Evolutionary conservation across 805 yeast species (phyloP), one percentile per base, ranked within the genome.

Genomic region (Metschnikowia picachoensis): DNA sequence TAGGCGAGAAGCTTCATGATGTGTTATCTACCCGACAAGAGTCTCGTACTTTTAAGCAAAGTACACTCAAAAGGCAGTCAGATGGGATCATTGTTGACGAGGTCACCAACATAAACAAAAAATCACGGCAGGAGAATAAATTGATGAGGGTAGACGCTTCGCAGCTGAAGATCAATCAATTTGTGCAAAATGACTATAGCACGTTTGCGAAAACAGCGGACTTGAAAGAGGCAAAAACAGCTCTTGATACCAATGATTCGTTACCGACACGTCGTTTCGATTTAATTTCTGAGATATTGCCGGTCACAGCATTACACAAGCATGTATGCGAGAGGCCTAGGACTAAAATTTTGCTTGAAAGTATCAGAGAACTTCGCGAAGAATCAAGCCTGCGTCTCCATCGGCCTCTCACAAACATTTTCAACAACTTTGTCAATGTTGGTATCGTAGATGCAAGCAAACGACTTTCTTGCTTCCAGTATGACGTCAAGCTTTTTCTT

Each of bases 401-500:
- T 59, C 60, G 67, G n/a, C 74, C 75, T 5, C 64, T 92, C 20
- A 83, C 95, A 0, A 76, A 79, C 36, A 64, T 88, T 2, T 81
- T 92, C 62, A 75, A 84, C 8, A 79, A 85, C 44, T 78, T 85
- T 41, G 79, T 84, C 0, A 87, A 76, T 59, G 84, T 94, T 8
- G 99, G 99, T 0, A 66, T 92, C 3, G 91, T 87, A 2, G 98
- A 92, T 60, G 76, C 77, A 10, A 59, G 65, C 11, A 76, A 80
- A 50, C 68, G 97, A 37, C 68, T 92, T 16, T 83, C 86, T 12
- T 85, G 96, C n/a, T 72, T 92, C 37, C 99, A 94, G 61, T 78
- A 82, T 59, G 96, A 85, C 55, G 85, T 90, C 8, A 80, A 82
- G 47, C 68, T 94, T 12, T 85, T 77, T 60, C 65, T 94, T 20